phyloP scores from a whole-genome alignment of 1,284 basidiomycete genomes.

The Ustilago loliicola region DNA sequence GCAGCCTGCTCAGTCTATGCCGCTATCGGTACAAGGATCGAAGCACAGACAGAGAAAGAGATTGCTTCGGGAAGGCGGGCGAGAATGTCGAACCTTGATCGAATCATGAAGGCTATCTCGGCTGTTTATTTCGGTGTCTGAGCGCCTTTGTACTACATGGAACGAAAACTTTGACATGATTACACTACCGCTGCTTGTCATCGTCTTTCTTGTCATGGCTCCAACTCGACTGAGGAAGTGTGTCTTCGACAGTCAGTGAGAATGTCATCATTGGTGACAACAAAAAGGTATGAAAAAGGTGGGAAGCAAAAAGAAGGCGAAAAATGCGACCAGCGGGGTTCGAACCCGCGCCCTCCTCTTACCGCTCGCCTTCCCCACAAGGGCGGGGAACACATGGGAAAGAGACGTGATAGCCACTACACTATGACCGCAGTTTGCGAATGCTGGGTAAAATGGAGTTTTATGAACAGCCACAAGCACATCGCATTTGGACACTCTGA shows the following conservation, averaged over 20 bases:
- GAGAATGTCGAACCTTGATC: slow-evolving; percentile 36
- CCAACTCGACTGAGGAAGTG: no score
- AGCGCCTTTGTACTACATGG: not conserved
- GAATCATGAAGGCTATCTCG: slow-evolving; percentile 30
- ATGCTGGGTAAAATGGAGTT: not conserved
- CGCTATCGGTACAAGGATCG: slow-evolving; percentile 48
- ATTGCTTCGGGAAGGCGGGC: slow-evolving; percentile 38
- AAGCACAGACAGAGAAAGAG: slow-evolving; percentile 32
- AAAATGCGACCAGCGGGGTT: slow-evolving; percentile 30
- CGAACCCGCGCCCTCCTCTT: slow-evolving; percentile 37
- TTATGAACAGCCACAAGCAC: not conserved
- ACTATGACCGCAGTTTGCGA: slow-evolving; percentile 13
- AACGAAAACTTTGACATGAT: not conserved
- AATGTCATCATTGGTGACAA: not conserved
- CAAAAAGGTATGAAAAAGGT: slow-evolving; percentile 1
- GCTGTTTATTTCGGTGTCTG: slow-evolving; percentile 47
- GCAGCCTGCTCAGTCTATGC: slow-evolving; percentile 62
- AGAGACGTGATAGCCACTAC: slow-evolving; percentile 35
- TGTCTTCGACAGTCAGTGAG: not conserved
- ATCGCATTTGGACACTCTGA: no score
- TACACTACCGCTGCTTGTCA: no score
- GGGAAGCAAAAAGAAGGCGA: not conserved
- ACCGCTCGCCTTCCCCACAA: not conserved
- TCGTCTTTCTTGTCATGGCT: no score
- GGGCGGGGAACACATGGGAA: slow-evolving; percentile 18